phyloP scores from a whole-genome alignment of 1,139 yeast species.

The Suhomyces anneliseae region DNA sequence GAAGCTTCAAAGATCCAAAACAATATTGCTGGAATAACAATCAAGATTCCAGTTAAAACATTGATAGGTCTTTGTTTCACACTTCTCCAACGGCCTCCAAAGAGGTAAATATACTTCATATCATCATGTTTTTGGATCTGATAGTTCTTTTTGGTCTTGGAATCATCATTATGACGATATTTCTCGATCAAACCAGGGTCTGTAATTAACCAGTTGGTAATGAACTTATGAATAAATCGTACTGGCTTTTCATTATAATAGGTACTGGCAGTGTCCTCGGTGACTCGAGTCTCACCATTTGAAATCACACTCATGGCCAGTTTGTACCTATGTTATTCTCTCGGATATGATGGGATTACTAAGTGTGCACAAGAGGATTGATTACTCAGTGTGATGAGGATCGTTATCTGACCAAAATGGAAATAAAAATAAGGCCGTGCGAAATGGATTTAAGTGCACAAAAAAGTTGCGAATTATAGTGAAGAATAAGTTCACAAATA shows the following conservation, averaged over 20 bases:
- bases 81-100: conserved; percentile 64
- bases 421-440: too few species aligned
- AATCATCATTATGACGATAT: conserved; percentile 2
- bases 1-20: conserved; percentile 44
- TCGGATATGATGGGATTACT: too few species aligned
- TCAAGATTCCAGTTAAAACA: conserved; percentile 30
- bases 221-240: conserved; percentile 21
- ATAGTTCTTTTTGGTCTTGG: conserved; percentile 26
- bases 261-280: conserved; percentile 4
- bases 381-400: too few species aligned
- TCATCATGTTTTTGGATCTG: conserved; percentile 34
- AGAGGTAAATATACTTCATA: conserved; percentile 45
- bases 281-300: conserved; percentile 6
- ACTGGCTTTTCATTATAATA: conserved; percentile 2
- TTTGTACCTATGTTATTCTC: too few species aligned
- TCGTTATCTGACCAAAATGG: too few species aligned
- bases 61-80: conserved; percentile 38
- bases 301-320: conserved; percentile 8
- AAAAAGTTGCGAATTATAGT: too few species aligned
- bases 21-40: conserved; percentile 52
- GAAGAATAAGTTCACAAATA: too few species aligned
- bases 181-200: conserved; percentile 33
- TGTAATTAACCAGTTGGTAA: conserved; percentile 46
- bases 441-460: too few species aligned
- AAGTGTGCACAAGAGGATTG: too few species aligned